A percentile compares a stretch with the other conserved stretches of the same genome.
Evolutionary conservation across 75 land plant genomes (phyloP).

Genomic region (Cryptomeria japonica): DNA sequence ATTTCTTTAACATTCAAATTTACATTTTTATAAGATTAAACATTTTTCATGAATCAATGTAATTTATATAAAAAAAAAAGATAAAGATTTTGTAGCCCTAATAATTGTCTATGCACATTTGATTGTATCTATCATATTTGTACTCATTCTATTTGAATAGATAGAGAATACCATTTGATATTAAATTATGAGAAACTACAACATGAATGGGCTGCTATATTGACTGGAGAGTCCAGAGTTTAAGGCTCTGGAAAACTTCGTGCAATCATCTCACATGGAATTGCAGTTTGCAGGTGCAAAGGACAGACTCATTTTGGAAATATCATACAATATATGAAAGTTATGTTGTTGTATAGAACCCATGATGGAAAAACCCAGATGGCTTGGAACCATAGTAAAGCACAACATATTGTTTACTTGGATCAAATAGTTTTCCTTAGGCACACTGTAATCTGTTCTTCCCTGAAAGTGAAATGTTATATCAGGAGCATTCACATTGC

Average conservation of each 20-base stretch:
- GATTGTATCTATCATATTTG: no score
- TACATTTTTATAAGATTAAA: no score
- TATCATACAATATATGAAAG: slow-evolving; percentile 16
- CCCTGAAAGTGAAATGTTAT: slow-evolving; percentile 24
- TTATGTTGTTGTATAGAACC: slow-evolving; percentile 15
- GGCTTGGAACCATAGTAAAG: slow-evolving; percentile 15
- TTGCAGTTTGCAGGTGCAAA: background rate
- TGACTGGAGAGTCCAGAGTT: no score
- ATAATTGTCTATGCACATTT: no score
- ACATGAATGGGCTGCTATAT: no score
- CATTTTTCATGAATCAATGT: no score
- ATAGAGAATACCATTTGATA: no score
- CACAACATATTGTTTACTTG: slow-evolving; percentile 14
- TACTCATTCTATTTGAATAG: no score
- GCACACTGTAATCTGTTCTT: slow-evolving; percentile 22
- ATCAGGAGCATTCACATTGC: background rate
- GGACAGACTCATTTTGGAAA: background rate
- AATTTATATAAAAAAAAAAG: no score
- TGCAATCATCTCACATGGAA: background rate
- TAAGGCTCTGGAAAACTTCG: background rate
- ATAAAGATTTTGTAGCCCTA: no score
- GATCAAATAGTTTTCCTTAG: slow-evolving; percentile 16
- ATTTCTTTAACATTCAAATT: no score
- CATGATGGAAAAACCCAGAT: slow-evolving; percentile 13
- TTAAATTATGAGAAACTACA: no score